Evolutionary conservation across 1,139 yeast genomes (phyloP).

Genomic region (Blastobotrys raffinosifermentans): DNA sequence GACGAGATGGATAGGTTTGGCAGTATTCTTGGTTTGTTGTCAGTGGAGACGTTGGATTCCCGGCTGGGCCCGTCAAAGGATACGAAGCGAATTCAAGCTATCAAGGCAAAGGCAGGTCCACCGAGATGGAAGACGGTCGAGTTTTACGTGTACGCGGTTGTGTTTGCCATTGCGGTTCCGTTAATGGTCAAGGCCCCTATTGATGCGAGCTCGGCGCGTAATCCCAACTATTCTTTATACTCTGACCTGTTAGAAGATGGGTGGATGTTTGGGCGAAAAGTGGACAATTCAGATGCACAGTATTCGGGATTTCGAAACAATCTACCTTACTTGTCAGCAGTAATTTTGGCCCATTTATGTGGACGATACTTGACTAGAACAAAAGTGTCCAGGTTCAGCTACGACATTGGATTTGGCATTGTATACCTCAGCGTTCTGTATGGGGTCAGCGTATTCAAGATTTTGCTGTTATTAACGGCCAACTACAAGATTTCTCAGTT

Average conservation of each 20-base stretch:
- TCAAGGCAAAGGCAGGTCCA: slow-evolving; percentile 42
- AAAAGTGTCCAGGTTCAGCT: slow-evolving; percentile 41
- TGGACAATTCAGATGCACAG: slow-evolving; percentile 81
- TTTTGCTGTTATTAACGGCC: slow-evolving; percentile 50
- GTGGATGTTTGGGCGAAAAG: slow-evolving; percentile 34
- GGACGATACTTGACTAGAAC: slow-evolving; percentile 52
- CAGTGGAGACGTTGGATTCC: slow-evolving; percentile 72
- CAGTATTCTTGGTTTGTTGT: slow-evolving; percentile 36
- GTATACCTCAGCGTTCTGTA: slow-evolving; percentile 69
- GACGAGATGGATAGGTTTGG: not conserved
- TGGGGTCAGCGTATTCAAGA: slow-evolving; percentile 65
- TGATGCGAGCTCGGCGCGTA: slow-evolving; percentile 62
- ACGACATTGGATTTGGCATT: slow-evolving; percentile 70
- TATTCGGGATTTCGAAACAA: slow-evolving; percentile 84
- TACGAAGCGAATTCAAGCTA: slow-evolving; percentile 37
- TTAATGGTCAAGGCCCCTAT: slow-evolving; percentile 75
- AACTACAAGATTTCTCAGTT: slow-evolving; percentile 51
- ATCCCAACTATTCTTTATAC: slow-evolving; percentile 67
- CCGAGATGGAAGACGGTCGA: slow-evolving; percentile 74
- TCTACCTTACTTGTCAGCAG: slow-evolving; percentile 51
- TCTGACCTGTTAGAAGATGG: slow-evolving; percentile 71
- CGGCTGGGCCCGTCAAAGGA: slow-evolving; percentile 57
- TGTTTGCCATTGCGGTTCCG: slow-evolving; percentile 68
- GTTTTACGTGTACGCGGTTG: slow-evolving; percentile 58
- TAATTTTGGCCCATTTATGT: slow-evolving; percentile 49